These are phyloP conservation scores for Helenozyma baotianmanensis DNA, from an alignment of 805 yeast genomes.

Conservation along the genomic window DNA sequence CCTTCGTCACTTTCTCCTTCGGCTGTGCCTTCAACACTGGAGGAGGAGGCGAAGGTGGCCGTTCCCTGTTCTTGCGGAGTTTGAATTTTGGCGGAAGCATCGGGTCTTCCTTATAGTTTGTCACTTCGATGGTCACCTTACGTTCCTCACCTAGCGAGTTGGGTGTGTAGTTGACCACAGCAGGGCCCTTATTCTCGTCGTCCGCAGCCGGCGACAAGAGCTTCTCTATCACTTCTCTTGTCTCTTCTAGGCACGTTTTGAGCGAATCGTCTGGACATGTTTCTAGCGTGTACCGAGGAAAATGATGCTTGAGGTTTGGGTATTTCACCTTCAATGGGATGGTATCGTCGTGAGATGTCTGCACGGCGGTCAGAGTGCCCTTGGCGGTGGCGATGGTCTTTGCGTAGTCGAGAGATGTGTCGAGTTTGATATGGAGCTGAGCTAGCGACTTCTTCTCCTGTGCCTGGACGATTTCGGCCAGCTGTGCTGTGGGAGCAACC, in stretches of 20 bases:
- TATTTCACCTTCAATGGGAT: constrained; percentile 50
- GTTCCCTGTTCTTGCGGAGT: constrained; percentile 64
- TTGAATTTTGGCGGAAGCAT: constrained; percentile 78
- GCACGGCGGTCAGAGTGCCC: constrained; percentile 20
- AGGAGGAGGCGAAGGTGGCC: constrained; percentile 54
- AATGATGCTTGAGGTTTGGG: constrained; percentile 36
- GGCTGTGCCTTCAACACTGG: constrained; percentile 59
- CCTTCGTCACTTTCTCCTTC: constrained; percentile 54
- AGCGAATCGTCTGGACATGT: constrained; percentile 42
- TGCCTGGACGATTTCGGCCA: background rate
- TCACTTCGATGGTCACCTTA: constrained; percentile 49
- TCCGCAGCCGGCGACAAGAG: constrained; percentile 43
- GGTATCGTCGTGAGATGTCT: constrained; percentile 50
- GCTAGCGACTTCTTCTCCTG: constrained; percentile 9
- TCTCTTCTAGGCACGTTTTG: constrained; percentile 45
- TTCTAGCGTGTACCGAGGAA: constrained; percentile 37
- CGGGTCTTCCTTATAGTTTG: constrained; percentile 72
- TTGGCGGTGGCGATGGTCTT: constrained; percentile 20
- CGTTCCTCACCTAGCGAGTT: constrained; percentile 25
- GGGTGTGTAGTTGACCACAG: constrained; percentile 18
- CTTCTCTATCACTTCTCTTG: constrained; percentile 51
- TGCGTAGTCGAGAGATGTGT: constrained; percentile 26
- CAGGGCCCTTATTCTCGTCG: constrained; percentile 30
- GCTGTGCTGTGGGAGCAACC: constrained; percentile 2
- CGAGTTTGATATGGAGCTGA: constrained; percentile 21